phyloP scores from a whole-genome alignment of 305 asterid species.

The Euphrasia arctica region DNA sequence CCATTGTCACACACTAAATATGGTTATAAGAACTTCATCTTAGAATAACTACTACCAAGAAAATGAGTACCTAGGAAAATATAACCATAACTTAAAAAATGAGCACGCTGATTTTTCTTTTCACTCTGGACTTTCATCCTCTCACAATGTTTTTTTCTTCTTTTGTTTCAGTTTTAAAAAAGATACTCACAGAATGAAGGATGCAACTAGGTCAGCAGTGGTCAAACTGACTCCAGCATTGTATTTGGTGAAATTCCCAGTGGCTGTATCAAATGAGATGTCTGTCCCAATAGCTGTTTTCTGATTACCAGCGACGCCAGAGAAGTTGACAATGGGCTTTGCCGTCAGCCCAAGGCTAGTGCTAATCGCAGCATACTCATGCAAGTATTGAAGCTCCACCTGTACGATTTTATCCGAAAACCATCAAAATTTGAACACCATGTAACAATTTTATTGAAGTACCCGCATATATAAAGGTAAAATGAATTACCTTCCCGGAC shows the following conservation, averaged over 20 bases:
- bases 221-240: constrained; percentile 71
- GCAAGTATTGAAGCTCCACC: constrained; percentile 72
- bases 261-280: constrained; percentile 84
- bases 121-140: too few relatives aligned
- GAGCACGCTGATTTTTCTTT: too few relatives aligned
- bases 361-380: constrained; percentile 69
- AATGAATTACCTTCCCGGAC: constrained; percentile 65
- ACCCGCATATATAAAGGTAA: background rate
- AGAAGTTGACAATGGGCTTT: constrained; percentile 66
- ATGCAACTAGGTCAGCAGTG: constrained; percentile 67
- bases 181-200: constrained; percentile 66
- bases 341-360: constrained; percentile 72
- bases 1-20: background rate
- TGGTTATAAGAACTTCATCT: background rate
- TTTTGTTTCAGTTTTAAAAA: background rate
- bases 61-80: too few relatives aligned
- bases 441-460: background rate
- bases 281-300: constrained; percentile 69
- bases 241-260: constrained; percentile 69
- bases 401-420: constrained; percentile 26
- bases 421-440: background rate
- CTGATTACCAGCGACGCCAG: constrained; percentile 84
- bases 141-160: background rate
- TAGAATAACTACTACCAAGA: too few relatives aligned
- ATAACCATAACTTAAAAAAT: too few relatives aligned